These are phyloP conservation scores for Breviolum minutum DNA, from an alignment of 73 alveolate species.

Conservation along the genomic window DNA sequence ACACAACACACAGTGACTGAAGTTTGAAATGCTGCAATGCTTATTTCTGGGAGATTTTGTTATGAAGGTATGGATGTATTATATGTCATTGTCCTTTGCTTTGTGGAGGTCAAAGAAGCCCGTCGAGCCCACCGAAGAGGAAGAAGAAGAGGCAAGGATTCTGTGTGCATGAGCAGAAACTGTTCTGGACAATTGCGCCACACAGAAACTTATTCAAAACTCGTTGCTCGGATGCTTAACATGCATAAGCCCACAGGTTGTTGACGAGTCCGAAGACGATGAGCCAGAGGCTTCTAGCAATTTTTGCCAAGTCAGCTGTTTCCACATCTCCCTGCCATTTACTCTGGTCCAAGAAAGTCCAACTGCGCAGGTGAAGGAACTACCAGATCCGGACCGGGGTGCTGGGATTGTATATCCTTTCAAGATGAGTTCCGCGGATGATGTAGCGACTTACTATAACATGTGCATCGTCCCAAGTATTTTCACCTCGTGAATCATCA, in stretches of 20 bases:
- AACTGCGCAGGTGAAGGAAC: conserved; percentile 33
- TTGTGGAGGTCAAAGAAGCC: not conserved
- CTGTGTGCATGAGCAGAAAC: not conserved
- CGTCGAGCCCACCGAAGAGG: conserved; percentile 32
- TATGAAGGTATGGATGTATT: too few relatives aligned
- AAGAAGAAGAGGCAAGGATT: conserved; percentile 11
- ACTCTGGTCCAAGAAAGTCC: not conserved
- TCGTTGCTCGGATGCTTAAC: not conserved
- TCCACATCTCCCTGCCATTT: not conserved
- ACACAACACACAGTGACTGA: too few relatives aligned
- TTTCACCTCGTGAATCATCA: too few relatives aligned
- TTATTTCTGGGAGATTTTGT: not conserved
- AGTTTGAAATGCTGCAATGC: not conserved
- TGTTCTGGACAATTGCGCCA: not conserved
- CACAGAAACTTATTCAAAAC: not conserved
- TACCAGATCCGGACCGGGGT: conserved; percentile 80
- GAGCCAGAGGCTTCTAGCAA: conserved; percentile 20
- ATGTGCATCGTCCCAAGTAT: too few relatives aligned
- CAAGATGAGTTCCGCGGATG: not conserved
- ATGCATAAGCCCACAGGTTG: not conserved
- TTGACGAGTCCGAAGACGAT: conserved; percentile 30
- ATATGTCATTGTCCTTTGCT: not conserved
- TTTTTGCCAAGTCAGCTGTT: not conserved
- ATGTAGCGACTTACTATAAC: not conserved
- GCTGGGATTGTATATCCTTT: not conserved